Evolutionary conservation across 768 basidiomycete genomes (phyloP), one percentile per base, ranked within the genome.

Genomic region (Obba rivulosa): DNA sequence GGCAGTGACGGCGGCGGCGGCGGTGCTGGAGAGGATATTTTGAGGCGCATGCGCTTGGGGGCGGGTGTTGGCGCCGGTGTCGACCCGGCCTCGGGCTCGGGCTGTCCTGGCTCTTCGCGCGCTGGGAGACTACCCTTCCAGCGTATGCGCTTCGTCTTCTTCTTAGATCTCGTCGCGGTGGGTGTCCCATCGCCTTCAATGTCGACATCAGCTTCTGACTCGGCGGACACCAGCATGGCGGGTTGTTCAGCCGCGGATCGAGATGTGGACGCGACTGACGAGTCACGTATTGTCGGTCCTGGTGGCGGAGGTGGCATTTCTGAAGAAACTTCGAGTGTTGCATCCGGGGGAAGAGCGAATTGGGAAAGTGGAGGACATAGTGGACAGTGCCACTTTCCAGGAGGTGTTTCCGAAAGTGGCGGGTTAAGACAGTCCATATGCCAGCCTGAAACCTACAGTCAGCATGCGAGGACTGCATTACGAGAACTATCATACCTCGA

Each of bases 351-450:
- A n/a, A 3, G 22, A 36, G 18, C 24, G 14, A 40, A 50, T 56
- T 39, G 52, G 63, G 54, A 57, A 37, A 66, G 52, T 35, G 66
- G 67, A 17, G 73, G 75, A 61, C 88, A 91, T 23, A 64, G 50
- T 21, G 85, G 85, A 63, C 88, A 91, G 57, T 79, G 75, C 87
- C 86, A 92, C 62, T 74, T 74, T 57, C 90, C 91, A 34, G 81
- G 76, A 2, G 93, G 93, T 28, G 81, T 72, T 49, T 79, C 72
- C 46, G 74, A 67, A 14, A 96, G 68, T 0, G 87, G 83, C 28
- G 92, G 91, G 34, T 68, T 57, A 48, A 92, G 74, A 64, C 88
- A 93, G 55, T 83, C 78, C 75, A 83, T 81, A 65, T 93, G 90
- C 87, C 87, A 92, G 31, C 89, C 90, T 85, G 54, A 36, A 43